Base-by-base conservation (phyloP, 345 rosid species). In the Erodium maritimum region DNA sequence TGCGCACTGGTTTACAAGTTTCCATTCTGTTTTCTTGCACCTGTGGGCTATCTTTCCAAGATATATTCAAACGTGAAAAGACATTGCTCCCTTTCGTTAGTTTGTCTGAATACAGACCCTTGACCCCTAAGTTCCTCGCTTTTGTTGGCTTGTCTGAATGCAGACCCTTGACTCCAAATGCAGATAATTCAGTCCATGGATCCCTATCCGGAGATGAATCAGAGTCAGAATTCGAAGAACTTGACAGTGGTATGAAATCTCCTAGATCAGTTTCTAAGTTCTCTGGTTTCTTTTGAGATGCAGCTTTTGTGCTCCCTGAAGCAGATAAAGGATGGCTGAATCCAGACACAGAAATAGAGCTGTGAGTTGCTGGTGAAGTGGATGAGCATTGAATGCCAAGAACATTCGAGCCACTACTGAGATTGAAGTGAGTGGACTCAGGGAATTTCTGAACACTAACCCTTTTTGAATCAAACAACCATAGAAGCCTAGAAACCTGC, bases 401-500 rank as follows among this genome's bases (percentile, higher is more conserved):
- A 29, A 29, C 37, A 29, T 29, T 29, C 9, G 37, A 29, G n/a
- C n/a, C n/a, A n/a, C n/a, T n/a, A n/a, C 37, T 29, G 21, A 59
- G 53, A 21, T 23, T 19, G 29, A 37, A 54, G 19, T 34, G 21
- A 50, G 19, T 24, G 55, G 51, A 46, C 12, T 21, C 9, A 55
- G 24, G n/a, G 33, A 14, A 18, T 48, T 29, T 55, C 57, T 18
- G 25, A 17, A 0, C 52, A 21, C 37, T 11, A 13, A 37, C 21
- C 64, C 59, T 73, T 62, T 70, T 62, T 29, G 69, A 65, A 18
- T 52, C 21, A 58, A 68, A 68, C 73, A 73, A 46, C 29, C 54
- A 24, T 19, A 72, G 69, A 34, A 72, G 69, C 62, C 50, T 52
- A 22, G 9, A 52, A 34, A 73, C 77, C 77, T 73, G 58, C 55